Conservation (phyloP, 2,329 filamentous ascomycete genomes). For the Hypomyces perniciosus region DNA sequence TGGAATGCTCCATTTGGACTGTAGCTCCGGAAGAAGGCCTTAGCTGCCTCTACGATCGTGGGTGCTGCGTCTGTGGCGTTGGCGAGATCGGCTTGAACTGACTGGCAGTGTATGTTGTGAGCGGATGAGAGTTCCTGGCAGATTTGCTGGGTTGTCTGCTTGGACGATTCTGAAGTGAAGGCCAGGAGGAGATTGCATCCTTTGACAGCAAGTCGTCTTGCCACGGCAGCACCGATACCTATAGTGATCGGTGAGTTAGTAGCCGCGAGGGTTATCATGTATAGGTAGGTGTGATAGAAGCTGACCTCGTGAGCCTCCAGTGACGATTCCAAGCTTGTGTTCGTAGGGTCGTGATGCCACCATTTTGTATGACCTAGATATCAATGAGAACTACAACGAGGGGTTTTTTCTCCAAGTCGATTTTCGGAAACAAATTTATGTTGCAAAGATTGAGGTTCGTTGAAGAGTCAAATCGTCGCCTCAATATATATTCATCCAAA, state of each 20-base stretch:
- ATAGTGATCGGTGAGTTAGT: neutral
- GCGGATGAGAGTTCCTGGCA: conserved; percentile 38
- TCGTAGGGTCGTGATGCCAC: conserved; percentile 23
- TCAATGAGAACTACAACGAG: no score
- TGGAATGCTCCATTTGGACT: conserved; percentile 19
- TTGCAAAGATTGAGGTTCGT: neutral
- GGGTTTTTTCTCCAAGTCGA: no score
- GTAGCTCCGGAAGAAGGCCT: conserved; percentile 22
- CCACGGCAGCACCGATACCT: conserved; percentile 53
- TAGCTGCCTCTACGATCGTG: conserved; percentile 26
- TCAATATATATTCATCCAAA: neutral
- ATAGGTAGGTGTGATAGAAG: neutral
- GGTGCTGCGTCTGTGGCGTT: conserved; percentile 19
- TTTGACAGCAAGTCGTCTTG: conserved; percentile 52
- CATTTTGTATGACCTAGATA: neutral
- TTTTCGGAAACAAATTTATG: no score
- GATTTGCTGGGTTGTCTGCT: conserved; percentile 39
- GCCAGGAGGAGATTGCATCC: conserved; percentile 54
- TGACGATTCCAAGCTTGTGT: conserved; percentile 29
- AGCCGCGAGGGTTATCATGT: neutral
- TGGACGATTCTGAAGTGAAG: conserved; percentile 53
- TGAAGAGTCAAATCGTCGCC: neutral
- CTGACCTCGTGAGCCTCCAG: conserved; percentile 29
- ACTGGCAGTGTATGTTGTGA: conserved; percentile 31
- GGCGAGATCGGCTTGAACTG: conserved; percentile 26